Base-by-base conservation (phyloP, 83 land plant genomes). In the Isoetes engelmannii region DNA sequence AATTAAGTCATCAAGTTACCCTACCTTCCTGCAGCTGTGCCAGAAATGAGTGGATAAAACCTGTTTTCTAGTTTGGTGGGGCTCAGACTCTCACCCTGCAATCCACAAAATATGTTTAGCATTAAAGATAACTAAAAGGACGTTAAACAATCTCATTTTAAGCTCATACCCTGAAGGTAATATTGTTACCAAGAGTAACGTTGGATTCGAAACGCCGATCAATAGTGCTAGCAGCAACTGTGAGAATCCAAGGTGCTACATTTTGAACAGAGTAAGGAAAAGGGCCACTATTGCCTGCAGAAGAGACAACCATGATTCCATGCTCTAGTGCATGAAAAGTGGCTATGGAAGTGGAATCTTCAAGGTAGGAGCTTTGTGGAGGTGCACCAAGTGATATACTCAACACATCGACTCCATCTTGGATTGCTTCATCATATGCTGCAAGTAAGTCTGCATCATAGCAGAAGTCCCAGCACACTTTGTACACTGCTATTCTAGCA, bases 211-310 rank as follows among this genome's bases (percentile, higher is more conserved):
- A 87, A 37, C 65, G 74, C 48, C 90, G 49, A 45, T 87, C 82
- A 59, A 88, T 85, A 45, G 57, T 83, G 60, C 82, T 81, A 48
- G 92, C 92, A 4, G 77, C 92, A 60, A 88, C 84, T 0, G 92
- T 85, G 17, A 83, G 45, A 5, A 85, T 75, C 92, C 88, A 88
- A 0, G 92, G 92, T 7, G 92, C 88, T 0, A 80, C 10, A 45
- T 88, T 88, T 2, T 71, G 78, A 42, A 88, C 83, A 4, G 83
- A 74, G 55, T 13, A 62, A 48, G 76, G 67, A 21, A 72, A 70
- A 41, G 88, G 92, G 0, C 92, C 92, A 17, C 79, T 76, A 69
- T 88, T 88, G 1, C 88, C 88, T 4, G 73, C 92, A 5, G 88
- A 85, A 21, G 77, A 83, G 13, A 81, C 80, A 7, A 85, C 88